Evolutionary conservation across 1,139 yeast genomes (phyloP), one percentile per base, ranked within the genome.

Genomic region (Pichia inconspicua): DNA sequence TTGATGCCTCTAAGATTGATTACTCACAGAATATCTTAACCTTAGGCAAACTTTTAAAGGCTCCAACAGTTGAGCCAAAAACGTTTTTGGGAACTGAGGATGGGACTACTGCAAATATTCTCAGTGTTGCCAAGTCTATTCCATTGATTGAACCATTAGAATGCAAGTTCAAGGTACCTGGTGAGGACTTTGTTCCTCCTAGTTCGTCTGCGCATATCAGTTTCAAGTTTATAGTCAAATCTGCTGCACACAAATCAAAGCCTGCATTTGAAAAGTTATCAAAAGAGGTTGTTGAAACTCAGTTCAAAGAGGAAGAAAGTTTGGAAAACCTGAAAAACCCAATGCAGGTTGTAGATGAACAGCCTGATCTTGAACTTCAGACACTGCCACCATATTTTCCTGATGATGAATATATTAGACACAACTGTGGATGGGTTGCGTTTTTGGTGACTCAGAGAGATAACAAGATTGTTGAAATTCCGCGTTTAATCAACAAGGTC

Each of bases 161-260:
- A 47, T 82, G 95, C 42, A 79, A 77, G 50, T 88, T 90, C 67
- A 76, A 78, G 54, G 96, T 90, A 41, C 95, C 96, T 4, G 98
- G 97, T 37, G 97, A 90, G 69, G 66, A 70, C 28, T 71, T 73
- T 35, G 84, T 92, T 12, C 78, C 95, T 3, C 95, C 97, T 35
- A 66, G 70, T 43, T 78, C 97, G 2, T 78, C 76, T 51, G 80
- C 88, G 11, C 90, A 87, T 63, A 70, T 94, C 53, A 80, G 81
- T 30, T 58, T 94, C 40, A 88, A 88, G 64, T 84, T 86, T 53
- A 68, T 87, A 43, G 80, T 87, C 39, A 81, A 83, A 59, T 85
- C 95, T 2, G 80, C 89, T 17, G 69, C 66, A 47, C 83, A 80
- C 47, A 82, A 82, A 62, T 78, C 82, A 19, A 67, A 73, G 55